These are phyloP conservation scores for Alloascoidea africana DNA, from an alignment of 805 yeast genomes.

Conservation along the genomic window DNA sequence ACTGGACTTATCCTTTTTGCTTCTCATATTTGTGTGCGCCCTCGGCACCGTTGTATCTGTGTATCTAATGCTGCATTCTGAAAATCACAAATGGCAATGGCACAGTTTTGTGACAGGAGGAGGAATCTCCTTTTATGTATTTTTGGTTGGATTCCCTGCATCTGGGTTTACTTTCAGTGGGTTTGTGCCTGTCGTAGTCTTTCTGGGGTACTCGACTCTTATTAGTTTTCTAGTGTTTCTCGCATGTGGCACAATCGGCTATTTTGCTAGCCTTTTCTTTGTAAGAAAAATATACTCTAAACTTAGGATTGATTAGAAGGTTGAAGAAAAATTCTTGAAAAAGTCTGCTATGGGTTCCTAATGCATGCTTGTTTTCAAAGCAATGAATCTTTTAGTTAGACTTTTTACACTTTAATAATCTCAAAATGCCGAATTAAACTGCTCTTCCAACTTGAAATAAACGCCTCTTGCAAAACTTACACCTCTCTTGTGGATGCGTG, in stretches of 20 bases:
- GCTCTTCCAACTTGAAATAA: no score
- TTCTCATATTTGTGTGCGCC: conserved; percentile 69
- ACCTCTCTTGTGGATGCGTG: no score
- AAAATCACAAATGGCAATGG: conserved; percentile 98
- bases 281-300: conserved; percentile 68
- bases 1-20: conserved; percentile 71
- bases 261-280: conserved; percentile 57
- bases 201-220: conserved; percentile 67
- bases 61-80: conserved; percentile 76
- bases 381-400: no score
- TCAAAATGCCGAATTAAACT: no score
- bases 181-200: conserved; percentile 59
- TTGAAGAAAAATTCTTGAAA: no score
- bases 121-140: conserved; percentile 75
- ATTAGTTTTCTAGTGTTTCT: conserved; percentile 60
- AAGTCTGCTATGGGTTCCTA: no score
- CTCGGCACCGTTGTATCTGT: conserved; percentile 68
- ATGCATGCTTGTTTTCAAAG: no score
- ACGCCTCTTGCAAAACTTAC: no score
- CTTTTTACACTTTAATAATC: no score
- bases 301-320: conserved; percentile 71
- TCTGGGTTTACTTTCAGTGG: no score
- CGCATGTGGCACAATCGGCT: conserved; percentile 82
- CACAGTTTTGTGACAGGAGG: conserved; percentile 76
- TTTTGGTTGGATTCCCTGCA: no score